Percentiles rank a stretch among this genome's conserved stretches.
Conservation (phyloP, 257 asterid genomes). For the Haberlea rhodopensis region DNA sequence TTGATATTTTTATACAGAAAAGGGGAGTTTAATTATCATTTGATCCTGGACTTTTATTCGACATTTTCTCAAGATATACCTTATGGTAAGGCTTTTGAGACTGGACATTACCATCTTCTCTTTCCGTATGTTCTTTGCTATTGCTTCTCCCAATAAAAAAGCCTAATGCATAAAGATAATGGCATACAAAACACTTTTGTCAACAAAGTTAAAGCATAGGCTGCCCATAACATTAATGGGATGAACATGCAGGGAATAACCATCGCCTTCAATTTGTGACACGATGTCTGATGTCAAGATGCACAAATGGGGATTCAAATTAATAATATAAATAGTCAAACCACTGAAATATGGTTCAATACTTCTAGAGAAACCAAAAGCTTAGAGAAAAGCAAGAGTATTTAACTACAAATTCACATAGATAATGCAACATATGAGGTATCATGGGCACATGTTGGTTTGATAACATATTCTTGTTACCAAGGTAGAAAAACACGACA, state of each 20-base stretch:
- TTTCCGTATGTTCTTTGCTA: slow-evolving; percentile 31
- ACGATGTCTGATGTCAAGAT: background rate
- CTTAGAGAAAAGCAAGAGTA: background rate
- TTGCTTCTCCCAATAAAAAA: slow-evolving; percentile 41
- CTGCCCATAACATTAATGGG: slow-evolving; percentile 4
- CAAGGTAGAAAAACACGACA: slow-evolving; percentile 5
- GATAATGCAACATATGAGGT: background rate
- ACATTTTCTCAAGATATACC: slow-evolving; percentile 33
- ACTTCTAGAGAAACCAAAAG: background rate
- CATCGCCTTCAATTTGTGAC: slow-evolving; percentile 13
- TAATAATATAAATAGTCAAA: slow-evolving; percentile 8
- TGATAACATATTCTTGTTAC: slow-evolving; percentile 1
- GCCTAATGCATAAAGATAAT: slow-evolving; percentile 40
- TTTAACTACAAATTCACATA: background rate
- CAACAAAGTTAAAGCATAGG: slow-evolving; percentile 3
- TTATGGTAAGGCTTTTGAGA: slow-evolving; percentile 33
- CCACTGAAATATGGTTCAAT: background rate
- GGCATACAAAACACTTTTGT: slow-evolving; percentile 16
- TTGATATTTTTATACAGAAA: slow-evolving; percentile 8
- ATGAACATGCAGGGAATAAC: background rate
- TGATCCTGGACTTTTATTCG: background rate
- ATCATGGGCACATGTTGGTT: background rate
- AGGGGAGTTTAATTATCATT: slow-evolving; percentile 11
- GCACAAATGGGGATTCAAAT: slow-evolving; percentile 3
- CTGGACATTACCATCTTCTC: slow-evolving; percentile 28